Percentiles rank a stretch among this genome's conserved stretches.
phyloP scores from a whole-genome alignment of 371 early-diverging fungal species.

The Mortierella sp. region DNA sequence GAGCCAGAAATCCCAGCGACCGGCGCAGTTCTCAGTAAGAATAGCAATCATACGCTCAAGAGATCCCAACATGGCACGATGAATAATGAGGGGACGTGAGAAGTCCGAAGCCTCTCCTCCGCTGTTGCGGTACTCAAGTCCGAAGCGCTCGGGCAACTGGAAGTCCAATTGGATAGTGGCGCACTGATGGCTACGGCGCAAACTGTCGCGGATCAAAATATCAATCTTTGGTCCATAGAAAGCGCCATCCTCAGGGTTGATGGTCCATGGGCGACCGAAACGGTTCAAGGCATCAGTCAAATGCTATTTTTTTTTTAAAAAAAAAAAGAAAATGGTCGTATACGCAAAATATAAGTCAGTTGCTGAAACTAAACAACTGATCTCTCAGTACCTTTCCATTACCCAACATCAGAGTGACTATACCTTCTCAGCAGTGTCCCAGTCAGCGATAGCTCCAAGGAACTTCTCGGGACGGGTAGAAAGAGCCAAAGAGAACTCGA shows the following conservation, averaged over 20 bases:
- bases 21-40: conserved; percentile 95
- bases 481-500: conserved; percentile 86
- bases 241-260: conserved; percentile 99
- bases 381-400: not conserved
- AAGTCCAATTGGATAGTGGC: conserved; percentile 99
- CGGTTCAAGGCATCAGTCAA: conserved; percentile 85
- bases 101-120: conserved; percentile 61
- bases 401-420: no score
- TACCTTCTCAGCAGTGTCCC: conserved; percentile 94
- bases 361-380: not conserved
- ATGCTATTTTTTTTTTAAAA: conserved; percentile 20
- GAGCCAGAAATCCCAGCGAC: conserved; percentile 99
- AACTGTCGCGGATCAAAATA: conserved; percentile 96
- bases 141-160: conserved; percentile 96
- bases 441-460: conserved; percentile 92
- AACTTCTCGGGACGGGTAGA: conserved; percentile 97
- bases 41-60: conserved; percentile 99
- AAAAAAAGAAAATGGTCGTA: not conserved
- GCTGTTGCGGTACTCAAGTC: conserved; percentile 87
- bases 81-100: conserved; percentile 98
- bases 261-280: conserved; percentile 85
- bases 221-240: conserved; percentile 99
- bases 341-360: not conserved
- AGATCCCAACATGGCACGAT: conserved; percentile 99
- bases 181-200: conserved; percentile 95